phyloP scores from a whole-genome alignment of 352 stramenopile species.

The Phytopythium aichiense region DNA sequence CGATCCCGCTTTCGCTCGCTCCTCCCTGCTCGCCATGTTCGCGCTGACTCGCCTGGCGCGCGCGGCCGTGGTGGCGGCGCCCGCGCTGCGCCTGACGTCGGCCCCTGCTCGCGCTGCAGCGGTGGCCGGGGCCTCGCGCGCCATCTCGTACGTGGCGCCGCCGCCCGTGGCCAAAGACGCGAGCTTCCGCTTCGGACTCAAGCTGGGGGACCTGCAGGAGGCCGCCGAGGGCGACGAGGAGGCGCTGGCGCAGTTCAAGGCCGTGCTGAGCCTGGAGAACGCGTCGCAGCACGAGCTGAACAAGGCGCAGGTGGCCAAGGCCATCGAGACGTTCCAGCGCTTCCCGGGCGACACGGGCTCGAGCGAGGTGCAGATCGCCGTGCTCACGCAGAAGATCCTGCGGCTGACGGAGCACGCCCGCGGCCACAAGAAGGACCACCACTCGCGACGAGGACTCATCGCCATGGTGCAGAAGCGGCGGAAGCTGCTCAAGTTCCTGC shows the following conservation, averaged over 20 bases:
- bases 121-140: slow-evolving; percentile 11
- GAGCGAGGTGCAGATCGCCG: slow-evolving; percentile 81
- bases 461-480: slow-evolving; percentile 84
- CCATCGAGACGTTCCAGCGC: slow-evolving; percentile 83
- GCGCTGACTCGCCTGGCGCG: slow-evolving; percentile 32
- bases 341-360: slow-evolving; percentile 85
- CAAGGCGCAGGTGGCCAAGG: slow-evolving; percentile 71
- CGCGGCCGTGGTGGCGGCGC: slow-evolving; percentile 2
- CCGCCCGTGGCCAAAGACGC: slow-evolving; percentile 43
- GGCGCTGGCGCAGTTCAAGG: slow-evolving; percentile 53
- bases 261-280: slow-evolving; percentile 71
- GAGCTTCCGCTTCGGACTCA: slow-evolving; percentile 66
- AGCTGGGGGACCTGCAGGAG: slow-evolving; percentile 42
- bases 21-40: slow-evolving; percentile 26
- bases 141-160: slow-evolving; percentile 62
- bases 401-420: slow-evolving; percentile 71
- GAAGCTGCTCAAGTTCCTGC: slow-evolving; percentile 86
- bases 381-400: slow-evolving; percentile 85
- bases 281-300: slow-evolving; percentile 82
- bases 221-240: slow-evolving; percentile 31
- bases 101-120: not conserved
- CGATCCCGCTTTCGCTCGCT: too few species aligned
- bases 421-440: slow-evolving; percentile 84
- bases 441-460: slow-evolving; percentile 81
- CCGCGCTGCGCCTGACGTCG: slow-evolving; percentile 1